Conservation (phyloP, 73 alveolate genomes). For the Symbiodinium pilosum region DNA sequence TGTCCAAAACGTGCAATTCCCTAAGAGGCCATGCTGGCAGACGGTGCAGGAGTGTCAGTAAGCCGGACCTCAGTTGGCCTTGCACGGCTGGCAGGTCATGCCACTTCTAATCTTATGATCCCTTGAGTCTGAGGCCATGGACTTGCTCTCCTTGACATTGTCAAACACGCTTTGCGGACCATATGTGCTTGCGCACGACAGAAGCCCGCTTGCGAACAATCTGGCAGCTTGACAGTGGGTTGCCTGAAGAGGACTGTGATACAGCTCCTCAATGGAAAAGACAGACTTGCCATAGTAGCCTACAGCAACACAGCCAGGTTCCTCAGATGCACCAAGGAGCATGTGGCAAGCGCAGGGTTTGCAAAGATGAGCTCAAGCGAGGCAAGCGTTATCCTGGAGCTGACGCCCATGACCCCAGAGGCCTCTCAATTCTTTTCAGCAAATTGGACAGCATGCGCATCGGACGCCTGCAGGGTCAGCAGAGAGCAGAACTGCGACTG, state of each 20-base stretch:
- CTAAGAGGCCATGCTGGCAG: conserved; percentile 11
- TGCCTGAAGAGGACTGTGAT: neutral
- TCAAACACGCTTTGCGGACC: neutral
- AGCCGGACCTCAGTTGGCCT: too few species aligned
- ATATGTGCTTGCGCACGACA: too few species aligned
- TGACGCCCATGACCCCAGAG: neutral
- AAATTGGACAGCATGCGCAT: too few species aligned
- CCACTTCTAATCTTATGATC: too few species aligned
- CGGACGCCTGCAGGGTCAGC: neutral
- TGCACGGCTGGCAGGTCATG: too few species aligned
- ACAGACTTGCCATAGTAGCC: neutral
- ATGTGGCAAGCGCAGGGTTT: too few species aligned
- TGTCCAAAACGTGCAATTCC: too few species aligned
- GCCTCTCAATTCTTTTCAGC: neutral
- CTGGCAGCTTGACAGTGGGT: too few species aligned
- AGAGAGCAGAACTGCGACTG: neutral
- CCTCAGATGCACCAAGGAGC: too few species aligned
- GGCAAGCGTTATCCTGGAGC: conserved; percentile 2
- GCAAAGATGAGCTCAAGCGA: neutral
- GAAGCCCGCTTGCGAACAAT: too few species aligned
- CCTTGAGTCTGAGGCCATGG: conserved; percentile 1
- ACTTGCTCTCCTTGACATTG: neutral
- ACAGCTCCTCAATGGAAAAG: neutral
- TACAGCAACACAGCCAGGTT: neutral
- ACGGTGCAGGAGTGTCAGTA: neutral